Evolutionary conservation across 345 rosid species (phyloP), one percentile per base, ranked within the genome.

Genomic region (Lepidium africanum): DNA sequence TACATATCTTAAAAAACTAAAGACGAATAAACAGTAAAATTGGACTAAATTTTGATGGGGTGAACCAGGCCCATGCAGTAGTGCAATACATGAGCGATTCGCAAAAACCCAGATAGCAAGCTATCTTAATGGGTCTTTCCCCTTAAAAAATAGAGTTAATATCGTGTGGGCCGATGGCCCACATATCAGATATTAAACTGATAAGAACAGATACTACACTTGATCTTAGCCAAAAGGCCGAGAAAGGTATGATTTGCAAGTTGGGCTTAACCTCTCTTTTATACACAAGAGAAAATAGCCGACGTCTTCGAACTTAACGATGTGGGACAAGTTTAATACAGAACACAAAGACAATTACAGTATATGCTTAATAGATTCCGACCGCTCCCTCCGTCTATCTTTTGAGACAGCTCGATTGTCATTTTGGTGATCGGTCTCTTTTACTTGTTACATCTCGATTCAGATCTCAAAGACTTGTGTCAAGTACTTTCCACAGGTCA

Each of bases 201-300:
- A 61, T 32, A 25, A 47, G 52, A 15, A 45, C 25, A 83, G 79
- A 81, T 81, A 83, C 81, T 81, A 83, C 83, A 81, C 80, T 83
- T 81, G 85, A 81, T 83, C 85, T 83, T 81, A 83, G 85, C 87
- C 87, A 83, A 83, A 83, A 83, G 83, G 87, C 85, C 83, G 85
- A 81, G 83, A 83, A 81, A 83, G 85, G 82, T 74, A 79, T 81
- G 81, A 72, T 3, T 30, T 30, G 5, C 0, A 3, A 0, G 0
- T 0, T 3, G 3, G 57, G 12, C 40, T 53, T 7, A 13, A 9
- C 13, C 40, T 32, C 8, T 14, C 1, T 32, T 54, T 54, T 54
- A 33, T 54, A 54, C 41, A 0, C 2, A 0, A 4, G 23, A 53
- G 13, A 9, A 53, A 14, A 15, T 10, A 13, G 35, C 23, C 4